phyloP scores from a whole-genome alignment of 2,329 filamentous ascomycete genomes.

The Coniella lustricola region DNA sequence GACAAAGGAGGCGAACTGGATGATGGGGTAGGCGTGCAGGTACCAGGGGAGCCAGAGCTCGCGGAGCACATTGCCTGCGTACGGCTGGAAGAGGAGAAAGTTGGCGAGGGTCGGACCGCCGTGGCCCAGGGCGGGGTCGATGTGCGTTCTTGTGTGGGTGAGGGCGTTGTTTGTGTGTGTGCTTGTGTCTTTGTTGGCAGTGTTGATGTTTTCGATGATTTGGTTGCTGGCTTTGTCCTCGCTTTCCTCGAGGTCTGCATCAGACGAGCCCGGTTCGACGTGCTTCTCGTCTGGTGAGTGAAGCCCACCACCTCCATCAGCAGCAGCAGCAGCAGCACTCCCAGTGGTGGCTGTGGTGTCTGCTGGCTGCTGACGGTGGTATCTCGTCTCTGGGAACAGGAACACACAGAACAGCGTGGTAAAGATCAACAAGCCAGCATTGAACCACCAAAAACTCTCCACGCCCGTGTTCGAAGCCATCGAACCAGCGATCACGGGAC shows the following conservation, averaged over 20 bases:
- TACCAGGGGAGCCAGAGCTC: slow-evolving; percentile 58
- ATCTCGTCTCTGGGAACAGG: slow-evolving; percentile 58
- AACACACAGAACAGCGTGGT: slow-evolving; percentile 47
- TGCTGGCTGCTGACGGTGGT: slow-evolving; percentile 34
- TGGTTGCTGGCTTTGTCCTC: slow-evolving; percentile 9
- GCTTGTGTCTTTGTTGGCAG: neutral
- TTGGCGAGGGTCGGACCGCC: slow-evolving; percentile 48
- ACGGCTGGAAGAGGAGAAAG: slow-evolving; percentile 46
- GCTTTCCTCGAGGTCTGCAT: neutral
- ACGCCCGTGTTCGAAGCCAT: slow-evolving; percentile 54
- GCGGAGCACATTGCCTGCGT: slow-evolving; percentile 38
- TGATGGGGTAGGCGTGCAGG: slow-evolving; percentile 54
- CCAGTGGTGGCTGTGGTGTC: neutral
- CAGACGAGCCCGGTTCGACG: slow-evolving; percentile 16
- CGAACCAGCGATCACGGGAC: slow-evolving; percentile 36
- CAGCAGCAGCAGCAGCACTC: neutral
- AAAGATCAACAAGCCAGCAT: slow-evolving; percentile 45
- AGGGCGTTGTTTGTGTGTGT: neutral
- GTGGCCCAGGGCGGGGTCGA: slow-evolving; percentile 48
- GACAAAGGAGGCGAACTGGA: slow-evolving; percentile 55
- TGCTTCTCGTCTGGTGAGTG: slow-evolving; percentile 6
- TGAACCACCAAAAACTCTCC: slow-evolving; percentile 61
- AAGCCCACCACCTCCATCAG: neutral
- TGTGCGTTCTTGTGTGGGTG: slow-evolving; percentile 24
- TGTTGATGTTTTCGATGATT: neutral